These are phyloP conservation scores for Tolypocladium tropicale DNA, from an alignment of 2,329 filamentous ascomycete species.

Conservation along the genomic window DNA sequence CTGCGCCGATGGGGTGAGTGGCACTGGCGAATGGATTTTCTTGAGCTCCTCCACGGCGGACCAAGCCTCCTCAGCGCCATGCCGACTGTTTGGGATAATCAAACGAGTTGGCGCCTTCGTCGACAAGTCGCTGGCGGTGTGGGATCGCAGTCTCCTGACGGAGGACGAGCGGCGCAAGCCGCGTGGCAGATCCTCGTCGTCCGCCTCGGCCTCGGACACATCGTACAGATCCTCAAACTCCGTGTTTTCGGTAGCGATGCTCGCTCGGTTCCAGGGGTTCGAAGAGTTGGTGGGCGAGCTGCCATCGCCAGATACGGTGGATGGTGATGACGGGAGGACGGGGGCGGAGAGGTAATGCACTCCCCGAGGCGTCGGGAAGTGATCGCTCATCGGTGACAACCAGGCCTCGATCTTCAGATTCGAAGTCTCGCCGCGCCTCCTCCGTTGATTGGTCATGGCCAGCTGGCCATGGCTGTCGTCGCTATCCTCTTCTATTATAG, in stretches of 20 bases:
- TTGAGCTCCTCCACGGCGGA: constrained; percentile 33
- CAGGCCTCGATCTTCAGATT: constrained; percentile 46
- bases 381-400: constrained; percentile 48
- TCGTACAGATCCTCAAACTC: constrained; percentile 86
- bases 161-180: constrained; percentile 16
- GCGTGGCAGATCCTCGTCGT: constrained; percentile 31
- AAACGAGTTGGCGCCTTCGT: constrained; percentile 31
- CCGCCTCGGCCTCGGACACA: constrained; percentile 73
- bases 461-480: constrained; percentile 23
- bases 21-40: constrained; percentile 46
- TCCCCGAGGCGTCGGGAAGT: constrained; percentile 65
- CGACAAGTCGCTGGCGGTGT: constrained; percentile 26
- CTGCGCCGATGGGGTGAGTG: constrained; percentile 53
- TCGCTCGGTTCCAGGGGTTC: constrained; percentile 53
- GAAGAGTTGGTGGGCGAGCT: constrained; percentile 45
- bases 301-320: constrained; percentile 36
- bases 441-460: constrained; percentile 9
- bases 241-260: constrained; percentile 52
- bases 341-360: constrained; percentile 54
- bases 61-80: constrained; percentile 27
- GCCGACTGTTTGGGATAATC: constrained; percentile 36
- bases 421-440: constrained; percentile 20
- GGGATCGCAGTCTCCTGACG: constrained; percentile 25
- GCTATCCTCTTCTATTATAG: constrained; percentile 50
- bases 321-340: constrained; percentile 51